Percentiles rank a stretch among this genome's conserved stretches.
phyloP scores from a whole-genome alignment of 78 protist genomes.

The Trichosphaerium sp. region DNA sequence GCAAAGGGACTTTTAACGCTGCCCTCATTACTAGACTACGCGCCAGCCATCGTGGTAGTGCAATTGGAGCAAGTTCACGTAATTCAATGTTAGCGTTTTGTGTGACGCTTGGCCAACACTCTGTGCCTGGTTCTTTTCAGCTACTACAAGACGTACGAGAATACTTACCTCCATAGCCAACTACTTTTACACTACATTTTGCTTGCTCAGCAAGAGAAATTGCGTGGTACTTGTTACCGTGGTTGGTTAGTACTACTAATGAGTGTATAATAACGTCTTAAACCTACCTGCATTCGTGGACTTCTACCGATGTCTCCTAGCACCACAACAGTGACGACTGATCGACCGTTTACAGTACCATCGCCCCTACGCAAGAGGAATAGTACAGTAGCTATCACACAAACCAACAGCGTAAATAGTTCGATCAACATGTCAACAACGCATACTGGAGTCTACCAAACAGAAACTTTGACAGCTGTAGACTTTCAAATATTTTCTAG shows the following conservation, averaged over 20 bases:
- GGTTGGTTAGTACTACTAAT: neutral
- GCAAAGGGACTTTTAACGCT: slow-evolving; percentile 10
- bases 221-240: too few species aligned
- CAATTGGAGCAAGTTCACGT: neutral
- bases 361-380: too few species aligned
- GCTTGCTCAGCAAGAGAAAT: too few species aligned
- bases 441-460: too few species aligned
- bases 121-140: neutral
- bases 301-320: slow-evolving; percentile 92
- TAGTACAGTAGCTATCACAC: too few species aligned
- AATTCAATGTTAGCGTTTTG: neutral
- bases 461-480: too few species aligned
- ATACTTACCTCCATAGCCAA: too few species aligned
- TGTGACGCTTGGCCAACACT: neutral
- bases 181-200: too few species aligned
- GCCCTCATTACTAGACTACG: neutral
- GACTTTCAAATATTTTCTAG: too few species aligned
- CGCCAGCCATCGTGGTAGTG: neutral
- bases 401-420: too few species aligned
- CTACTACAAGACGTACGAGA: neutral
- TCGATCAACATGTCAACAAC: too few species aligned
- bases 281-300: slow-evolving; percentile 96
- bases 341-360: too few species aligned
- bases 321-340: slow-evolving; percentile 83
- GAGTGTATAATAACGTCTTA: neutral